These are phyloP conservation scores for Syncephalastrum sp. DNA, from an alignment of 371 early-diverging fungal species.

Conservation along the genomic window DNA sequence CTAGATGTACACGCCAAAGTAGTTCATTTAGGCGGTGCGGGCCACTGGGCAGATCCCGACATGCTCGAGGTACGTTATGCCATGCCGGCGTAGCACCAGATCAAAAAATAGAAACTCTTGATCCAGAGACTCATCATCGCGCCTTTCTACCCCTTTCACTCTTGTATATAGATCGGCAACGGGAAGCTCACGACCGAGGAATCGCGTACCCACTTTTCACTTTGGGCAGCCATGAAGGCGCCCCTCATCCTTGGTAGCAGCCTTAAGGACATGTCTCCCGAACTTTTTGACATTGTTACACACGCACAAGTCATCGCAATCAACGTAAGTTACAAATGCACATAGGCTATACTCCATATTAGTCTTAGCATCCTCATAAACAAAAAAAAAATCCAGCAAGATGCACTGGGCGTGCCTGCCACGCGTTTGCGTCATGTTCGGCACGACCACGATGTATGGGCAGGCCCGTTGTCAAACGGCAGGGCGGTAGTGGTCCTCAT, in stretches of 20 bases:
- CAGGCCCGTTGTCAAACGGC: slow-evolving; percentile 8
- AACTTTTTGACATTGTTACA: slow-evolving; percentile 21
- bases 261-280: slow-evolving; percentile 20
- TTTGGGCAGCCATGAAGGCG: slow-evolving; percentile 46
- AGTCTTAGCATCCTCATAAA: too few species aligned
- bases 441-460: slow-evolving; percentile 10
- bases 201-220: slow-evolving; percentile 39
- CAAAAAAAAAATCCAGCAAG: slow-evolving; percentile 23
- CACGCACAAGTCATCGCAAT: slow-evolving; percentile 39
- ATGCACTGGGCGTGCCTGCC: slow-evolving; percentile 26
- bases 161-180: slow-evolving; percentile 31
- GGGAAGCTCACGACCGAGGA: slow-evolving; percentile 35
- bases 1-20: slow-evolving; percentile 15
- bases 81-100: background rate
- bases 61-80: slow-evolving; percentile 16
- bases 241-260: slow-evolving; percentile 46
- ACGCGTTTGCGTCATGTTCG: background rate
- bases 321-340: slow-evolving; percentile 15
- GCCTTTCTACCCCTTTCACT: background rate
- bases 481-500: slow-evolving; percentile 9
- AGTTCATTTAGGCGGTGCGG: slow-evolving; percentile 12
- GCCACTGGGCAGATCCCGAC: slow-evolving; percentile 25
- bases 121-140: background rate
- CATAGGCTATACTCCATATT: slow-evolving; percentile 1
- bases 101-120: background rate